These are phyloP conservation scores for Stellera chamaejasme DNA, from an alignment of 345 rosid genomes.

Conservation along the genomic window DNA sequence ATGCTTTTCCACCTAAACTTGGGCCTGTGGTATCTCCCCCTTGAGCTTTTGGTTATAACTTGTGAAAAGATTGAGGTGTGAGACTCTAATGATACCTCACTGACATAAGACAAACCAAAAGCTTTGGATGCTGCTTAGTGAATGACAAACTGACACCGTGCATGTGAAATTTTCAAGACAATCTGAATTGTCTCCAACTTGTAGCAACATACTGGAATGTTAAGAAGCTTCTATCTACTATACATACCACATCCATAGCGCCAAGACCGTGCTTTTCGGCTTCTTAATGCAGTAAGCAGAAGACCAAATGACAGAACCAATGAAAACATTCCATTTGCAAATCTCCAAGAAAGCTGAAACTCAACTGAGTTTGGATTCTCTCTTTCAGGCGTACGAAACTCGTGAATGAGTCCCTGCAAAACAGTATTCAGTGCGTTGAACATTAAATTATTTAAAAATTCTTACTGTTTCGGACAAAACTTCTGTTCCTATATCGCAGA, in stretches of 20 bases:
- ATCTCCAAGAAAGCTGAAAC: slow-evolving; percentile 79
- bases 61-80: no score
- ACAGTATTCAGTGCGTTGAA: slow-evolving; percentile 5
- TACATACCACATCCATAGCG: slow-evolving; percentile 75
- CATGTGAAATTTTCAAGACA: no score
- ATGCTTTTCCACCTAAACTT: no score
- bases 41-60: no score
- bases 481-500: background rate
- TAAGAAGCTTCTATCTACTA: slow-evolving; percentile 1
- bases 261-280: slow-evolving; percentile 90
- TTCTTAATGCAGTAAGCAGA: slow-evolving; percentile 58
- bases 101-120: no score
- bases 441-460: slow-evolving; percentile 4
- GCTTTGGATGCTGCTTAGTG: no score
- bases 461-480: background rate
- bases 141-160: background rate
- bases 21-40: no score
- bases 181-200: background rate
- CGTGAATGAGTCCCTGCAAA: slow-evolving; percentile 71
- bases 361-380: slow-evolving; percentile 49
- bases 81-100: no score
- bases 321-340: slow-evolving; percentile 90
- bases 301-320: slow-evolving; percentile 80
- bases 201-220: slow-evolving; percentile 3
- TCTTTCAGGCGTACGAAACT: slow-evolving; percentile 76